These are phyloP conservation scores for Neoboletus subvelutipes DNA, from an alignment of 768 basidiomycete genomes.

Conservation along the genomic window DNA sequence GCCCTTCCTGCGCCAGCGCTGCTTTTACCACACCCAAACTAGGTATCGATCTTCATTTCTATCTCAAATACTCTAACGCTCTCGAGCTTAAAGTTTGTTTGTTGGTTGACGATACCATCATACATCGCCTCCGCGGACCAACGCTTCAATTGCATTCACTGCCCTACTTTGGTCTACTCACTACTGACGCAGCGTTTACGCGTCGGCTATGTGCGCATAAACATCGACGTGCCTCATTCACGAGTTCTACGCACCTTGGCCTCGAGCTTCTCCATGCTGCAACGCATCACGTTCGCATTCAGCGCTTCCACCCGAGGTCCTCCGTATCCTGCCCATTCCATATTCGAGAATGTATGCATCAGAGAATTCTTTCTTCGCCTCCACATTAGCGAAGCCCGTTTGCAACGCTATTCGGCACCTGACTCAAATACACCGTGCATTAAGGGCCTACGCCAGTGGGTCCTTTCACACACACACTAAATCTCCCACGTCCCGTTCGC, in stretches of 20 bases:
- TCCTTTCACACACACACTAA: neutral
- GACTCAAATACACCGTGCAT: neutral
- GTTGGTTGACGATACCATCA: slow-evolving; percentile 1
- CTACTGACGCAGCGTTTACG: neutral
- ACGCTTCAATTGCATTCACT: neutral
- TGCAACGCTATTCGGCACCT: neutral
- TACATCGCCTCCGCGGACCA: neutral
- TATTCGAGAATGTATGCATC: neutral
- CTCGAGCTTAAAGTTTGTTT: neutral
- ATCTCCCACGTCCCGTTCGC: neutral
- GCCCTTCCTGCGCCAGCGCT: neutral
- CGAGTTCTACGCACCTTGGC: neutral
- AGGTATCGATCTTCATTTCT: neutral
- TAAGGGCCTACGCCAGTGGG: neutral
- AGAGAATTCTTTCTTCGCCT: neutral
- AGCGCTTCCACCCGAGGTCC: neutral
- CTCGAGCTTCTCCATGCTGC: neutral
- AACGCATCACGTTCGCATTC: neutral
- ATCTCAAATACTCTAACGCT: neutral
- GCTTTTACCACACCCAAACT: neutral
- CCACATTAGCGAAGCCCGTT: neutral
- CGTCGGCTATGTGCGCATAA: neutral
- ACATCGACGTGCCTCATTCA: neutral
- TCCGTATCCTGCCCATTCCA: neutral
- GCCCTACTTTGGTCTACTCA: neutral